Evolutionary conservation across 805 yeast species (phyloP).

Genomic region (Sugiyamaella floridensis): DNA sequence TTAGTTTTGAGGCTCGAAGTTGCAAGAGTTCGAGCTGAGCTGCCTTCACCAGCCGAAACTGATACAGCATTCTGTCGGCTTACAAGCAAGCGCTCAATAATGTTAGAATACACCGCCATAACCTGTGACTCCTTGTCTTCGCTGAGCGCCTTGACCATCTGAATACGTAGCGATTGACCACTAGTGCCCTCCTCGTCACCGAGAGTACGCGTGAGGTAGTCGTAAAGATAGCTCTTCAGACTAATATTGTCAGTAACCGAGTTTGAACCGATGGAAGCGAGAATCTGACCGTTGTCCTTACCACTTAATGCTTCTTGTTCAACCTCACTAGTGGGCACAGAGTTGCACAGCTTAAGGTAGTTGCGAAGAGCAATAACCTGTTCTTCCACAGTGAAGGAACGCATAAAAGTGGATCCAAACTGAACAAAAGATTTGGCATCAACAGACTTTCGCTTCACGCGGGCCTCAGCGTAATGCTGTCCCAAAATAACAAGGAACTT

Average conservation of each 20-base stretch:
- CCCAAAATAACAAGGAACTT: conserved; percentile 72
- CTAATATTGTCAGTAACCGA: conserved; percentile 38
- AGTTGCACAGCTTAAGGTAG: conserved; percentile 49
- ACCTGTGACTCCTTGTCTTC: conserved; percentile 5
- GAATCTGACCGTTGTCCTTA: neutral
- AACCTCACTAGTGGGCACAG: conserved; percentile 41
- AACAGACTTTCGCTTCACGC: conserved; percentile 48
- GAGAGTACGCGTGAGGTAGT: conserved; percentile 50
- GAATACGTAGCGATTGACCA: conserved; percentile 45
- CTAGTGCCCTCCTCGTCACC: conserved; percentile 32
- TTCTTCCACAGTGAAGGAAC: conserved; percentile 58
- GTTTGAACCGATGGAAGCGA: neutral
- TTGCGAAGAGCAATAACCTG: conserved; percentile 33
- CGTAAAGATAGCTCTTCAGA: conserved; percentile 46
- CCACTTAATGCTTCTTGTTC: neutral
- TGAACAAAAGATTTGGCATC: conserved; percentile 67
- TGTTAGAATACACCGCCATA: conserved; percentile 7
- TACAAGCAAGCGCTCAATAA: conserved; percentile 9
- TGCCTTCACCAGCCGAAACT: neutral
- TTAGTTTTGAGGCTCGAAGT: conserved; percentile 9
- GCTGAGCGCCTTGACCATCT: conserved; percentile 37
- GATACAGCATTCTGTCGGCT: neutral
- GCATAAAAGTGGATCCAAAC: conserved; percentile 63
- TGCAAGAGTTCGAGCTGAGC: neutral
- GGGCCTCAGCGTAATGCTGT: conserved; percentile 58